A percentile compares a stretch with the other conserved stretches of the same genome.
phyloP scores from a whole-genome alignment of 1,139 yeast genomes.

The Pichiaceae sp. region DNA sequence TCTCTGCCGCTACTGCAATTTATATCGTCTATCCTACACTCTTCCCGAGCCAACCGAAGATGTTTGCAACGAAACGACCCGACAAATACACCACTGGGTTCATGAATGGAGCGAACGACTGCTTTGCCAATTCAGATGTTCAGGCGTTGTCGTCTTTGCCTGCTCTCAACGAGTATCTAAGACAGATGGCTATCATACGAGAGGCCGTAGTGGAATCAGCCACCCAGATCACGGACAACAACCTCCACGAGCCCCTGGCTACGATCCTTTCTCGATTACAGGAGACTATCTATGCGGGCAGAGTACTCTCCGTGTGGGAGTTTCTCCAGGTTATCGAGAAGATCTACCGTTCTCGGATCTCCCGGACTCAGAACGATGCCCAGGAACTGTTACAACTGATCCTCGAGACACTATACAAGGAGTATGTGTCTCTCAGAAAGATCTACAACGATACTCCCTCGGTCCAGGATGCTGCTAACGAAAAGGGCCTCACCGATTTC shows the following conservation, averaged over 20 bases:
- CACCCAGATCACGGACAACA: slow-evolving; percentile 1
- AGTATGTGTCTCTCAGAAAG: slow-evolving; percentile 38
- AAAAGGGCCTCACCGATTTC: slow-evolving; percentile 5
- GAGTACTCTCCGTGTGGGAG: slow-evolving; percentile 69
- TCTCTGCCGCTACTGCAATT: slow-evolving; percentile 4
- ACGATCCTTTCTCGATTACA: slow-evolving; percentile 50
- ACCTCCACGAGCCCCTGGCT: slow-evolving; percentile 49
- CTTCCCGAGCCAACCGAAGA: slow-evolving; percentile 7
- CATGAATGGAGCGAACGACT: slow-evolving; percentile 74
- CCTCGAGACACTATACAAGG: slow-evolving; percentile 70
- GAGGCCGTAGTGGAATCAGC: slow-evolving; percentile 9
- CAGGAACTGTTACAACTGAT: slow-evolving; percentile 82
- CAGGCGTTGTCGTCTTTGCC: slow-evolving; percentile 78
- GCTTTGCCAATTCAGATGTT: slow-evolving; percentile 86
- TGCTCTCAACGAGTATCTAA: slow-evolving; percentile 53
- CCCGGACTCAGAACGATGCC: slow-evolving; percentile 87
- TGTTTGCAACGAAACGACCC: slow-evolving; percentile 38
- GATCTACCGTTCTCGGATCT: slow-evolving; percentile 71
- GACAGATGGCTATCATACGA: slow-evolving; percentile 26
- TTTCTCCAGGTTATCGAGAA: slow-evolving; percentile 63
- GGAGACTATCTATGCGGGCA: slow-evolving; percentile 46
- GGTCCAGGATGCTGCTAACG: slow-evolving; percentile 2
- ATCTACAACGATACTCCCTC: slow-evolving; percentile 18
- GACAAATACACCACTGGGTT: slow-evolving; percentile 78
- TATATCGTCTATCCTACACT: slow-evolving; percentile 13